A percentile compares a stretch with the other conserved stretches of the same genome.
These are phyloP conservation scores for Cytospora chrysosperma DNA, from an alignment of 2,329 filamentous ascomycete species.

Conservation along the genomic window DNA sequence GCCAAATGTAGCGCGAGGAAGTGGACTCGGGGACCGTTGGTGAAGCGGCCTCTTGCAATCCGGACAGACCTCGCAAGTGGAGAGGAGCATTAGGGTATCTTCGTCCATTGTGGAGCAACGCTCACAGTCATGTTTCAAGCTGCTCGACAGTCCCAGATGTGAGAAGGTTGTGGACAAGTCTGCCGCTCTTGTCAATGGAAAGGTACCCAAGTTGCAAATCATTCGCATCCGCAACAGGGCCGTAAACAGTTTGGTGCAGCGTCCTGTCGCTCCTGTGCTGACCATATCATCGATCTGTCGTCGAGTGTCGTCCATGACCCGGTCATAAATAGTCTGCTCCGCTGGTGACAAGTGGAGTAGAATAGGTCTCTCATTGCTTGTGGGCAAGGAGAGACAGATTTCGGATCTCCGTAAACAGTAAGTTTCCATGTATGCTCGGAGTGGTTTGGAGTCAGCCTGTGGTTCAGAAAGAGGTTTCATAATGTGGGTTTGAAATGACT, in stretches of 20 bases:
- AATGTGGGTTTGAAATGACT: slow-evolving; percentile 43
- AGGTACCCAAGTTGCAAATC: slow-evolving; percentile 4
- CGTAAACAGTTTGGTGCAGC: slow-evolving; percentile 3
- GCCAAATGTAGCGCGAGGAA: not conserved
- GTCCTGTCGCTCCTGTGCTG: not conserved
- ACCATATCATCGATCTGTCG: slow-evolving; percentile 1
- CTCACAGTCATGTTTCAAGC: not conserved
- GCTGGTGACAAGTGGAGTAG: slow-evolving; percentile 29
- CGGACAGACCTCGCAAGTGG: not conserved
- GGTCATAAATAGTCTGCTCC: not conserved
- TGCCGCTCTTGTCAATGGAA: not conserved
- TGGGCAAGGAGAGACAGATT: slow-evolving; percentile 36
- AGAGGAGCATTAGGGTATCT: not conserved
- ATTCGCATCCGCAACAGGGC: slow-evolving; percentile 5
- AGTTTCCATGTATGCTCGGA: slow-evolving; percentile 37
- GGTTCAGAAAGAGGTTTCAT: slow-evolving; percentile 38
- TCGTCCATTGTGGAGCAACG: not conserved
- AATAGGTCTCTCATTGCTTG: not conserved
- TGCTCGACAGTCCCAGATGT: not conserved
- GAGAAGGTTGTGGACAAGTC: not conserved
- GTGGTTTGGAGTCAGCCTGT: slow-evolving; percentile 31
- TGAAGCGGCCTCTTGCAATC: slow-evolving; percentile 1
- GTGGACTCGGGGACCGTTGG: not conserved
- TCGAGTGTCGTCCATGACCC: not conserved
- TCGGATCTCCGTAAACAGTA: slow-evolving; percentile 44